These are phyloP conservation scores for Carnegiea gigantea DNA, from an alignment of 179 eudicot genomes.

Conservation along the genomic window DNA sequence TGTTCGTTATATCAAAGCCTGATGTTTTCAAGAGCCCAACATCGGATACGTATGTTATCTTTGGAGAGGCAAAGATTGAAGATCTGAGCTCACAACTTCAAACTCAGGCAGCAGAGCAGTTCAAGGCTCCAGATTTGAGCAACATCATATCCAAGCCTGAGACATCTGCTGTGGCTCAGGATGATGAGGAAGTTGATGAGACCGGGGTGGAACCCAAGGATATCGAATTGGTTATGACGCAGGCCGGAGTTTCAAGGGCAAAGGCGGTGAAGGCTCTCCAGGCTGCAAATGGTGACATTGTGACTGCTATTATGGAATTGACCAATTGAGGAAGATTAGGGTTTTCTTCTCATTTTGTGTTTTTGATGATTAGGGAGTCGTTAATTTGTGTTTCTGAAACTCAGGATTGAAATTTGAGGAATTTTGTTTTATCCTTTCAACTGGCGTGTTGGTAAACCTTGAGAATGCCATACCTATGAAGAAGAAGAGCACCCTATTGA, in stretches of 20 bases:
- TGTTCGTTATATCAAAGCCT: slow-evolving; percentile 78
- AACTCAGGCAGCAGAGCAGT: slow-evolving; percentile 80
- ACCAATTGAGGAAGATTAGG: slow-evolving; percentile 40
- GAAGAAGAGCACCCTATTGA: slow-evolving; percentile 19
- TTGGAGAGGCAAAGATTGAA: slow-evolving; percentile 83
- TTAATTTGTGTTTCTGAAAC: slow-evolving; percentile 25
- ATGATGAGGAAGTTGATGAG: slow-evolving; percentile 75
- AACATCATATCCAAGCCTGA: slow-evolving; percentile 55
- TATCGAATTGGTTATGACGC: slow-evolving; percentile 82
- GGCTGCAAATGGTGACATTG: slow-evolving; percentile 70
- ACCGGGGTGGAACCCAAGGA: slow-evolving; percentile 78
- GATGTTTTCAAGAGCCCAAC: slow-evolving; percentile 85
- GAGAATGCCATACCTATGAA: slow-evolving; percentile 11
- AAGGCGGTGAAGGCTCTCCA: slow-evolving; percentile 74
- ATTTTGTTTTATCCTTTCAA: slow-evolving; percentile 21
- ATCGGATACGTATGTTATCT: slow-evolving; percentile 72
- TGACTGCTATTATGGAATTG: slow-evolving; percentile 81
- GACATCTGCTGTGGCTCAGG: slow-evolving; percentile 51
- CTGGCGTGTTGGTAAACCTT: slow-evolving; percentile 24
- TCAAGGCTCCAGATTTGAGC: slow-evolving; percentile 67
- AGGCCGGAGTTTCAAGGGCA: slow-evolving; percentile 68
- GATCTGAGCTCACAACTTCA: slow-evolving; percentile 83
- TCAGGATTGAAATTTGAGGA: slow-evolving; percentile 24
- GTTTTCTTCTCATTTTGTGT: background rate
- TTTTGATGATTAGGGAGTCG: slow-evolving; percentile 15